Evolutionary conservation across 371 early-diverging fungal species (phyloP), one percentile per base, ranked within the genome.

Genomic region (Mucor racemosus): DNA sequence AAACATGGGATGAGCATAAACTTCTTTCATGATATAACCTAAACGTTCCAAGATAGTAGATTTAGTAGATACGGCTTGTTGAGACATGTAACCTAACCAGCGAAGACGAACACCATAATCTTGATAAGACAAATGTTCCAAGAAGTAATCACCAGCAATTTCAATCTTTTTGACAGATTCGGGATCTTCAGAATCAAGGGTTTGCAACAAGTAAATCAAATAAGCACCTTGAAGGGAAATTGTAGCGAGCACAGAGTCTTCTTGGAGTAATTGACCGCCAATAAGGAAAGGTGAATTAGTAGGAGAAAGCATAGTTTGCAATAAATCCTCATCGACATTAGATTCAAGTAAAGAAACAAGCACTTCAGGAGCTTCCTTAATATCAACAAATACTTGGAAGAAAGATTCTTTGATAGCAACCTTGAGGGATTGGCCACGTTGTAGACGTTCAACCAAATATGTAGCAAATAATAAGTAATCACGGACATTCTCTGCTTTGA

Each of bases 371-470:
- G 68, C 70, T 3, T 73, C 69, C 9, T 69, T 67, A 9, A 70
- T 56, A 68, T 85, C 77, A 9, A 78, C 74, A 67, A 86, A 86
- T 9, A 87, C 84, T 57, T 89, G 88, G 36, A 77, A 77, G 50
- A 85, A 80, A n/a, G 90, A 73, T 13, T 86, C 81, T 13, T 62
- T 67, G 10, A 88, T 74, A 6, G 91, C 85, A 38, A 68, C 62
- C 54, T 71, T 71, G 7, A 90, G 66, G 4, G 79, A 70, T 50
- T 87, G 84, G 33, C 91, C 92, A 38, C 91, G 87, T 65, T 91
- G 90, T 21, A 92, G 65, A 44, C 90, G 80, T 60, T 93, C 93
- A 13, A 84, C 78, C 19, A 87, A 67, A 60, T 91, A 85, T 6
- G 82, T 81, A 0, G 82, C 81, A 61, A 89, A 80, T 66, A 85